Evolutionary conservation across 177 flowering plant genomes (phyloP).

Genomic region (Vitis hybrid): DNA sequence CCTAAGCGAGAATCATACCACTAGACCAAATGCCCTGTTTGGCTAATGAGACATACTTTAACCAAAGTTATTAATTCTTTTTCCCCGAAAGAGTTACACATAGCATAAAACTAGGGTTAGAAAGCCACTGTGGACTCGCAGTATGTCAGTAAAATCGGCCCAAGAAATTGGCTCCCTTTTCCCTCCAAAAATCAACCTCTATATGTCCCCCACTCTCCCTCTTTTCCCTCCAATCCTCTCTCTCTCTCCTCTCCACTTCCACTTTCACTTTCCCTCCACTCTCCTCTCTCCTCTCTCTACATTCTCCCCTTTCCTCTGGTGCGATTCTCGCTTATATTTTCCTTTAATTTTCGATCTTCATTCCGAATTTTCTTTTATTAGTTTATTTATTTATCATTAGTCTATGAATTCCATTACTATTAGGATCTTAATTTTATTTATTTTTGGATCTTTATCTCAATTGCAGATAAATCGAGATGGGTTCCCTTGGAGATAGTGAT

Average conservation of each 20-base stretch:
- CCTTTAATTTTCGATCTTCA: not conserved
- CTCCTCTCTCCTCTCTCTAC: not conserved
- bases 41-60: accelerated
- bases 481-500: constrained; percentile 20
- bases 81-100: no score
- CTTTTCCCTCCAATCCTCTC: constrained; percentile 3
- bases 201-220: not conserved
- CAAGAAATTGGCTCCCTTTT: constrained; percentile 43
- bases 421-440: not conserved
- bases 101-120: no score
- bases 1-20: constrained; percentile 99
- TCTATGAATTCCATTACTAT: not conserved
- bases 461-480: constrained; percentile 26
- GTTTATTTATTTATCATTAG: not conserved
- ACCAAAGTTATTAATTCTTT: no score
- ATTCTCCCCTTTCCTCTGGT: not conserved
- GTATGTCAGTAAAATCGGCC: no score
- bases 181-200: constrained; percentile 26
- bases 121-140: no score
- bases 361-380: not conserved
- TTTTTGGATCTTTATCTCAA: not conserved
- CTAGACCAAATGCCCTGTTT: constrained; percentile 92
- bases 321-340: not conserved
- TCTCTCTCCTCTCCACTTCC: constrained; percentile 6
- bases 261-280: constrained; percentile 4